Evolutionary conservation across 1,284 basidiomycete species (phyloP), one percentile per base, ranked within the genome.

Genomic region (Chalciporus piperatoides): DNA sequence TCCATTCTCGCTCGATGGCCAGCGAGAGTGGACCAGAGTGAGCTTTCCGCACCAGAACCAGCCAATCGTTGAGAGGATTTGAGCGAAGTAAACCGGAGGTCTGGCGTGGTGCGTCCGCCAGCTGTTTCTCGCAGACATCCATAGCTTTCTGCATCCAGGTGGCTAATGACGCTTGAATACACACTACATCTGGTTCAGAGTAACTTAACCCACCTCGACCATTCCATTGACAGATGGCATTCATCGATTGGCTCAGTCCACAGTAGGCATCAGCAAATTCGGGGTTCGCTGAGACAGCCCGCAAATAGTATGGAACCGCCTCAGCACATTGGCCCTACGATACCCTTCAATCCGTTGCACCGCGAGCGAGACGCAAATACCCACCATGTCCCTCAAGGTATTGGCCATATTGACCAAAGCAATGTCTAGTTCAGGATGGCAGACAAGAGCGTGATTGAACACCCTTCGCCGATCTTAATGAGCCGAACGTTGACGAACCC

Each of bases 331-430:
- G 69, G 14, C 77, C 77, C 73, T 79, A 58, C 37, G 32, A 27
- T 58, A 37, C 0, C 0, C 25, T 52, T 24, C 37, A 8, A 24
- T 5, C 10, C n/a, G 41, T 1, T 7, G 28, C 21, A 19, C 15
- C 12, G 3, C 40, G 17, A 37, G 36, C 23, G 15, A 44, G 41
- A 2, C 4, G 21, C 10, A 21, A 33, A 53, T 28, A 51, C 70
- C 46, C 36, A 77, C 78, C 52, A 64, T 64, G 51, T 80, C 78
- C 56, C 78, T 78, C 59, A 83, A 65, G 0, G 79, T 78, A 59
- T 81, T 83, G n/a, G 75, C 81, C 54, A 82, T 68, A 53, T 84
- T 82, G 15, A 80, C 79, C 9, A 83, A 67, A 0, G 81, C 81
- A 43, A 83, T 76, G 46, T 81, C 81, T 49, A 79, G 79, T 56